Base-by-base conservation (phyloP, 1,284 basidiomycete species). In the Trametes versicolor region DNA sequence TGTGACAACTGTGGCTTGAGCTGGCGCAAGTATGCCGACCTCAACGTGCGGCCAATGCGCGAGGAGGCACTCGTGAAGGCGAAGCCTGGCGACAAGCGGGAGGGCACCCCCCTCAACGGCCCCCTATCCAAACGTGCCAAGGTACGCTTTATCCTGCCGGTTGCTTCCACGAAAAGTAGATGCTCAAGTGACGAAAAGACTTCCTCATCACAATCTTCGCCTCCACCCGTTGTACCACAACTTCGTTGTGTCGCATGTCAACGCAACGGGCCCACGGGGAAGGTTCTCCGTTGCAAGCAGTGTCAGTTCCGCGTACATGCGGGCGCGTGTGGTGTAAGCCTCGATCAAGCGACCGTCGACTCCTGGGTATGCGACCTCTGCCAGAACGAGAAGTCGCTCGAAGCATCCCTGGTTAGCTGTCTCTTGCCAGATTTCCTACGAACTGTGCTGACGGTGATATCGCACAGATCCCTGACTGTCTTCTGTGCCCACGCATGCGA, bases 21-120 rank as follows among this genome's bases (percentile, higher is more conserved):
- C 70, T 97, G 94, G 89, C 82, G 95, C 69, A 96, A 96, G 77
- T 97, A 97, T 74, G 95, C 94, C 0, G 94, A 96, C 71, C 79
- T 94, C 48, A 92, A 90, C 71, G 88, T 92, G 21, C 82, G 91
- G 45, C 88, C 88, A 6, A 71, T 87, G 34, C 84, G 92, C 25
- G 93, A 94, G 63, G 92, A 93, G 49, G 80, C 82, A 0, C 72
- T 80, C 0, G 58, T 73, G n/a, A 81, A 80, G 52, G 89, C 86
- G 77, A 85, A 83, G 68, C 60, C 73, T 7, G 72, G 71, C 9
- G 89, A 93, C 68, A 95, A 95, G 81, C 83, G 93, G 36, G 93
- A 94, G 73, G 92, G 91, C 21, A 93, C 93, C 0, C 93, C 93
- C 1, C 73, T 94, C 34, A 81, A 80, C 62, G 86, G 83, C 19